phyloP scores from a whole-genome alignment of 371 early-diverging fungal genomes.

The Actinomucor elegans region DNA sequence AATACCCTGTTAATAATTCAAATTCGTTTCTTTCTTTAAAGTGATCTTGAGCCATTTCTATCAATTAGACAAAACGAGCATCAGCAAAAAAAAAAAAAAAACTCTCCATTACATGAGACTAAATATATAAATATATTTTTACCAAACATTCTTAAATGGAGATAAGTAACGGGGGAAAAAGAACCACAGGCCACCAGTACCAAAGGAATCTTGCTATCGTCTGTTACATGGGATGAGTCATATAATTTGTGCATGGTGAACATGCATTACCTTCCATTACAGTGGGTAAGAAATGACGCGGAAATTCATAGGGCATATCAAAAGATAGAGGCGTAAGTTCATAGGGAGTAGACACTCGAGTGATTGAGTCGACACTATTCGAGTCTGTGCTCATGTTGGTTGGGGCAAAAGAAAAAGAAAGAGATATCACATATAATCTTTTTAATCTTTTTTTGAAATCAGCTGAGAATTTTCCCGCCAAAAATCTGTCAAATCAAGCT shows the following conservation, averaged over 20 bases:
- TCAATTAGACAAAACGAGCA: no score
- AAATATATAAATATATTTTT: slow-evolving; percentile 19
- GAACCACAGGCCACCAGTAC: slow-evolving; percentile 97
- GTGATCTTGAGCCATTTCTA: slow-evolving; percentile 94
- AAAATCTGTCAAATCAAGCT: neutral
- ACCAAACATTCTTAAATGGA: slow-evolving; percentile 98
- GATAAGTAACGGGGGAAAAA: slow-evolving; percentile 95
- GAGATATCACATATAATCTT: neutral
- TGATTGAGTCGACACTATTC: slow-evolving; percentile 1
- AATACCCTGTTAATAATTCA: slow-evolving; percentile 93
- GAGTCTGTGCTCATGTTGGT: neutral
- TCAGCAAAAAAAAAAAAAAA: neutral
- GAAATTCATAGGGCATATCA: slow-evolving; percentile 25
- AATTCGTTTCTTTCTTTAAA: slow-evolving; percentile 69
- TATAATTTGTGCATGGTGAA: neutral
- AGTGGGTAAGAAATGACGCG: slow-evolving; percentile 22
- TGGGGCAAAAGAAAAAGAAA: neutral
- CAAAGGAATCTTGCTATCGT: slow-evolving; percentile 83
- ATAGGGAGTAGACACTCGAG: slow-evolving; percentile 18
- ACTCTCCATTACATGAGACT: neutral
- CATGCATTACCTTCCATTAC: slow-evolving; percentile 27
- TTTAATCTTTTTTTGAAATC: slow-evolving; percentile 4
- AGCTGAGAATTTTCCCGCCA: slow-evolving; percentile 2
- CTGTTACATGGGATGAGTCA: slow-evolving; percentile 45
- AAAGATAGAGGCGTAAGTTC: slow-evolving; percentile 24